A percentile compares a stretch with the other conserved stretches of the same genome.
Conservation (phyloP, 2,329 filamentous ascomycete species). For the Aspergillus glaucus region DNA sequence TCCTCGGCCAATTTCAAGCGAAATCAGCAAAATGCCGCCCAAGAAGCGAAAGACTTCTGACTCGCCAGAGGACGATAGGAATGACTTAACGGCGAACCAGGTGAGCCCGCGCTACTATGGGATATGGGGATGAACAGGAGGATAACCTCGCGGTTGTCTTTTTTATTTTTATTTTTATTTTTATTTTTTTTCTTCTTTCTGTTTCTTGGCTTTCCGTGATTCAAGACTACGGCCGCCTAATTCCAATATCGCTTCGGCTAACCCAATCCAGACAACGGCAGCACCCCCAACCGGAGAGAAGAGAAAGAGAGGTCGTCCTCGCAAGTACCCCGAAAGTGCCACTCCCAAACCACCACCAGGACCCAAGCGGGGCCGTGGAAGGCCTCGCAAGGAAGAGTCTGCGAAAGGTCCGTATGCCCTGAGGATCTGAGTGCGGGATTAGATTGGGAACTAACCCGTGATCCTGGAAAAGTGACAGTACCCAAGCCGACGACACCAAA, state of each 20-base stretch:
- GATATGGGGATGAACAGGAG: too few relatives aligned
- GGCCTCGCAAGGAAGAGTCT: slow-evolving; percentile 23
- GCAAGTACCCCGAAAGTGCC: slow-evolving; percentile 23
- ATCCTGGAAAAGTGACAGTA: background rate
- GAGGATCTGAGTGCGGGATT: background rate
- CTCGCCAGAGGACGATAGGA: background rate
- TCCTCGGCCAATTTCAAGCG: background rate
- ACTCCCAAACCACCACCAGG: slow-evolving; percentile 18
- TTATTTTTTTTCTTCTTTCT: too few relatives aligned
- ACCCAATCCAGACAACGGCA: background rate
- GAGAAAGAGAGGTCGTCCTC: slow-evolving; percentile 29
- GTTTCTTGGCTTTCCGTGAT: too few relatives aligned
- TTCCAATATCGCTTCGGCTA: background rate
- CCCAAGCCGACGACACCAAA: slow-evolving; percentile 3
- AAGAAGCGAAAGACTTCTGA: slow-evolving; percentile 1
- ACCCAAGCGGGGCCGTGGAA: slow-evolving; percentile 28
- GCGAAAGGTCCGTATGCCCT: slow-evolving; percentile 6
- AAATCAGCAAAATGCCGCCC: slow-evolving; percentile 1
- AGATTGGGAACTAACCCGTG: background rate
- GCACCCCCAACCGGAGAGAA: slow-evolving; percentile 23
- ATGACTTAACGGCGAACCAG: too few relatives aligned
- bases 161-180: too few relatives aligned
- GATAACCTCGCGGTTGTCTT: too few relatives aligned
- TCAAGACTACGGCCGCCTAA: background rate
- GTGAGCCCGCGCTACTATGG: too few relatives aligned